Conservation (phyloP, 768 basidiomycete species). For the Naganishia antarctica region DNA sequence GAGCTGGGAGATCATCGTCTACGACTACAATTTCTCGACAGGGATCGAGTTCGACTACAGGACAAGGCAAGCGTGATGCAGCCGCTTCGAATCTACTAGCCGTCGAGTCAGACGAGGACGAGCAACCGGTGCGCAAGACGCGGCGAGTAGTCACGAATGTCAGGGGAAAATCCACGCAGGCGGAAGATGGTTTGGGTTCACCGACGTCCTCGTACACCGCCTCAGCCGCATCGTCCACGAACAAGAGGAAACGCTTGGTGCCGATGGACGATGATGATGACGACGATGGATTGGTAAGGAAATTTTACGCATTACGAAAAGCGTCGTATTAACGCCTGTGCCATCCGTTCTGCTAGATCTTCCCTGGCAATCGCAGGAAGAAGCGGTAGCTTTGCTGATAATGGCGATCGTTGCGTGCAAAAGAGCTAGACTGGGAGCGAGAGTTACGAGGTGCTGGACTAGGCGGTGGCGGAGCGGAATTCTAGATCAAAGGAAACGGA, state of each 20-base stretch:
- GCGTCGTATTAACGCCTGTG: not conserved
- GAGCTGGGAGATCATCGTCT: not conserved
- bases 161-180: conserved; percentile 17
- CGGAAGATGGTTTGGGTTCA: conserved; percentile 13
- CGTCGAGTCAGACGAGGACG: conserved; percentile 3
- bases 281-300: conserved; percentile 9
- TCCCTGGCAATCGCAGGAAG: conserved; percentile 2
- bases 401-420: too few species aligned
- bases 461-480: too few species aligned
- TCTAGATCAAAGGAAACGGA: too few species aligned
- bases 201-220: not conserved
- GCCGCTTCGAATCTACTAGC: not conserved
- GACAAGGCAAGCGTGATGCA: not conserved
- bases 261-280: conserved; percentile 17
- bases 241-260: conserved; percentile 13
- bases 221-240: not conserved
- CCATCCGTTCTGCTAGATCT: not conserved
- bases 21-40: conserved; percentile 3
- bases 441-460: too few species aligned
- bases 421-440: too few species aligned
- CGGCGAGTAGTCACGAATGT: not conserved
- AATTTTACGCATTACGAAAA: not conserved
- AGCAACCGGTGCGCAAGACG: conserved; percentile 3
- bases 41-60: not conserved
- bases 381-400: not conserved